Evolutionary conservation across 2,329 filamentous ascomycete genomes (phyloP).

Genomic region (Colletotrichum somersetense): DNA sequence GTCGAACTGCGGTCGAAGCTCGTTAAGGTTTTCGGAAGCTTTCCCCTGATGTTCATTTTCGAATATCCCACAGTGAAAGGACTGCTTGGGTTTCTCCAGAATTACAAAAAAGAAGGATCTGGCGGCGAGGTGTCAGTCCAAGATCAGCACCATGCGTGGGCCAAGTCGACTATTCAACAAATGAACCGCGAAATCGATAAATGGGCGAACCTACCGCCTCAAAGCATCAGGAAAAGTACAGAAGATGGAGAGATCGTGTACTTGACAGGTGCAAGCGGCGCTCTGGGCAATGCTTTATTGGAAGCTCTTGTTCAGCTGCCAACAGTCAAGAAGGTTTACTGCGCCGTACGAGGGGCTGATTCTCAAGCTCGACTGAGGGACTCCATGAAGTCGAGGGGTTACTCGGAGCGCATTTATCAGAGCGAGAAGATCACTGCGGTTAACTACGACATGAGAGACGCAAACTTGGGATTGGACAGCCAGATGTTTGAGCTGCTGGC

Average conservation of each 20-base stretch:
- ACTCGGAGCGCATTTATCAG: background rate
- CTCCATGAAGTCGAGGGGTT: conserved; percentile 14
- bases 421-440: conserved; percentile 23
- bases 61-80: conserved; percentile 19
- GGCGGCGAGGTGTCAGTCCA: background rate
- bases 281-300: conserved; percentile 25
- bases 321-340: conserved; percentile 13
- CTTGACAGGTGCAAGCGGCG: conserved; percentile 25
- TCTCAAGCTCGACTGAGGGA: background rate
- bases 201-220: background rate
- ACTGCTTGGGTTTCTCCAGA: background rate
- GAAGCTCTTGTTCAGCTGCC: conserved; percentile 11
- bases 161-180: background rate
- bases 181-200: conserved; percentile 16
- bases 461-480: background rate
- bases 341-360: conserved; percentile 16
- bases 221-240: fast-evolving
- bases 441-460: conserved; percentile 24
- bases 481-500: background rate
- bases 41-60: conserved; percentile 34
- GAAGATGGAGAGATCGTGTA: background rate
- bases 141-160: conserved; percentile 1
- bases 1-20: conserved; percentile 21
- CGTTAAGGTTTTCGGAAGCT: conserved; percentile 16
- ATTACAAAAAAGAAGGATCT: background rate